Evolutionary conservation across 2,329 filamentous ascomycete species (phyloP).

Genomic region (Fusarium falciforme): DNA sequence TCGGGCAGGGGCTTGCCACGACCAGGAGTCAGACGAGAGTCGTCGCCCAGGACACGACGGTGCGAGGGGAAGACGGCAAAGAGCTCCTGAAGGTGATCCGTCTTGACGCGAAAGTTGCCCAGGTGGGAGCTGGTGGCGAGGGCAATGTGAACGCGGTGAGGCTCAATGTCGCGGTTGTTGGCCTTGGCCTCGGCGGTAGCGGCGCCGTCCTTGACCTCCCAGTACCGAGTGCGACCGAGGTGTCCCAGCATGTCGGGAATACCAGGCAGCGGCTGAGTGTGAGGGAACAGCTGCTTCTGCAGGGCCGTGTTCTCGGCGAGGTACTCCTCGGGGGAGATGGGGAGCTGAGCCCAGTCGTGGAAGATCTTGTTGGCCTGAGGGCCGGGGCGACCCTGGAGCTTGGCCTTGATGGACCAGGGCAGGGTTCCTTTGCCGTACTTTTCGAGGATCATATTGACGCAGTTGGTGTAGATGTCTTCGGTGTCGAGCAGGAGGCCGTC

Average conservation of each 20-base stretch:
- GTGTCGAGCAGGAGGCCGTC: conserved; percentile 95
- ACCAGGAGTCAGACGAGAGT: conserved; percentile 78
- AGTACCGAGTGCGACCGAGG: conserved; percentile 66
- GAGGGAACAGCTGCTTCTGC: conserved; percentile 79
- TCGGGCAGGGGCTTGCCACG: conserved; percentile 95
- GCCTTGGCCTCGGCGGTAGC: conserved; percentile 33
- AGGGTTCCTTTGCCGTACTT: conserved; percentile 79
- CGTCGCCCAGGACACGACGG: conserved; percentile 88
- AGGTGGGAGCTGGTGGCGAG: conserved; percentile 84
- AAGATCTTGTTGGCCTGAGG: conserved; percentile 66
- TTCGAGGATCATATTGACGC: conserved; percentile 84
- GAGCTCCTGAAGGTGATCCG: conserved; percentile 67
- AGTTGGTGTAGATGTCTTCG: conserved; percentile 87
- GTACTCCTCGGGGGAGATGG: conserved; percentile 79
- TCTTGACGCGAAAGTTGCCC: conserved; percentile 83
- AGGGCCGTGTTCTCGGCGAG: conserved; percentile 66
- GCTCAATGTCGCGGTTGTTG: conserved; percentile 31
- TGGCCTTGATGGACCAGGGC: conserved; percentile 96
- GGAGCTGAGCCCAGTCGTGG: conserved; percentile 86
- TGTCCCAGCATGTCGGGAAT: conserved; percentile 74
- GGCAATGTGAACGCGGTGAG: conserved; percentile 76
- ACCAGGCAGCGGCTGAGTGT: conserved; percentile 81
- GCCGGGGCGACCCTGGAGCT: conserved; percentile 73
- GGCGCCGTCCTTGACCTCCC: conserved; percentile 51
- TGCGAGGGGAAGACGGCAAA: conserved; percentile 74